A percentile compares a stretch with the other conserved stretches of the same genome.
These are phyloP conservation scores for Jamesozyma rosinii DNA, from an alignment of 805 yeast genomes.

Conservation along the genomic window DNA sequence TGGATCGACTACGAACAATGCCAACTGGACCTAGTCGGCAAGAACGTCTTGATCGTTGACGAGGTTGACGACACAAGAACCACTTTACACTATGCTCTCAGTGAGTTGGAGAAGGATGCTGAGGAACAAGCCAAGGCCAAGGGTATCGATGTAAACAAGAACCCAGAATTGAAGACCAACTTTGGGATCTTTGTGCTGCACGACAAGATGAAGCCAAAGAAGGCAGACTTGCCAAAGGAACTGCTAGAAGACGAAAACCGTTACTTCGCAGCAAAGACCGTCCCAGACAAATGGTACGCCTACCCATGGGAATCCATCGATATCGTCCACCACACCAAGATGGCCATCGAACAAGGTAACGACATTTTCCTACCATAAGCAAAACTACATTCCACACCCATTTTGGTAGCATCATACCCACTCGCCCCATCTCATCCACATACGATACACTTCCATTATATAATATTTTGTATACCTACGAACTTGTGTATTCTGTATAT, in stretches of 20 bases:
- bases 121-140: conserved; percentile 46
- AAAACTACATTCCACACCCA: too few species aligned
- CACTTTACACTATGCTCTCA: conserved; percentile 68
- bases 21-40: conserved; percentile 50
- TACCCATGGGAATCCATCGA: conserved; percentile 81
- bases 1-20: conserved; percentile 73
- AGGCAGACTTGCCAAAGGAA: conserved; percentile 59
- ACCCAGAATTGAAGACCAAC: conserved; percentile 44
- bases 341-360: conserved; percentile 67
- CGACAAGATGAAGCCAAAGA: conserved; percentile 64
- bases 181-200: conserved; percentile 73
- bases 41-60: conserved; percentile 64
- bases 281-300: conserved; percentile 77
- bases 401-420: too few species aligned
- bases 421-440: too few species aligned
- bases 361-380: conserved; percentile 37
- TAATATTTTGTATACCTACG: too few species aligned
- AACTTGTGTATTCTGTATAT: too few species aligned
- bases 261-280: conserved; percentile 65
- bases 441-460: too few species aligned
- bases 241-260: conserved; percentile 46
- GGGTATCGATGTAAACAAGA: conserved; percentile 36
- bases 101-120: conserved; percentile 66
- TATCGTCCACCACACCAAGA: conserved; percentile 61
- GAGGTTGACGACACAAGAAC: conserved; percentile 86